Evolutionary conservation across 257 asterid species (phyloP).

Genomic region (Echium plantagineum): DNA sequence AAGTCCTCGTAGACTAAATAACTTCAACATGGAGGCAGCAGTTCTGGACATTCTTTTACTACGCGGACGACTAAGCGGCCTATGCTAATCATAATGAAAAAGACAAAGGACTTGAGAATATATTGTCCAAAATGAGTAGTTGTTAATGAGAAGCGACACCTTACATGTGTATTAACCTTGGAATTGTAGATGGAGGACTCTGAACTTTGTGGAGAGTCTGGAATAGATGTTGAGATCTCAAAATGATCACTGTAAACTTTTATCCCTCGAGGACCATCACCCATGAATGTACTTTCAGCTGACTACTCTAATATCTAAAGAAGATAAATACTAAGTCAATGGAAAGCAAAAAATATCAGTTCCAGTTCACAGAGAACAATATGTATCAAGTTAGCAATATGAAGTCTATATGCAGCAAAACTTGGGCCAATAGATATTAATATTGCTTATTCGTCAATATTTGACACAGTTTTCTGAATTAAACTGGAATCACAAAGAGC

Average conservation of each 20-base stretch:
- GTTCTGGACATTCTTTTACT: conserved; percentile 34
- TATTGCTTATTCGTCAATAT: background rate
- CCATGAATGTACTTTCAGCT: conserved; percentile 30
- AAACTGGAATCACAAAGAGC: no score
- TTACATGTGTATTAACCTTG: conserved; percentile 11
- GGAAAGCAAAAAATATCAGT: background rate
- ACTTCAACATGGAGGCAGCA: conserved; percentile 62
- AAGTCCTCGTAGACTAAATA: conserved; percentile 57
- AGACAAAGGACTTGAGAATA: background rate
- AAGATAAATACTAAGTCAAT: background rate
- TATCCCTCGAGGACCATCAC: conserved; percentile 68
- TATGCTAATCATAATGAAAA: conserved; percentile 24
- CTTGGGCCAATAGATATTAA: no score
- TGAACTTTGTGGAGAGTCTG: conserved; percentile 25
- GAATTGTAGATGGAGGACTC: conserved; percentile 21
- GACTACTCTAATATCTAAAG: background rate
- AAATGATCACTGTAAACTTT: conserved; percentile 45
- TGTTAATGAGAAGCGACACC: conserved; percentile 23
- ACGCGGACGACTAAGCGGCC: conserved; percentile 34
- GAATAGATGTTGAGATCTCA: conserved; percentile 36
- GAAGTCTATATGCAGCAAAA: no score
- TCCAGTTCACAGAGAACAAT: background rate
- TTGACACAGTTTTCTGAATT: background rate
- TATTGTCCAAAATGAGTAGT: conserved; percentile 9
- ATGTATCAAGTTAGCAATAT: no score